Percentiles rank a stretch among this genome's conserved stretches.
These are phyloP conservation scores for Mortierella alpina DNA, from an alignment of 192 early-diverging fungal species.

Conservation along the genomic window DNA sequence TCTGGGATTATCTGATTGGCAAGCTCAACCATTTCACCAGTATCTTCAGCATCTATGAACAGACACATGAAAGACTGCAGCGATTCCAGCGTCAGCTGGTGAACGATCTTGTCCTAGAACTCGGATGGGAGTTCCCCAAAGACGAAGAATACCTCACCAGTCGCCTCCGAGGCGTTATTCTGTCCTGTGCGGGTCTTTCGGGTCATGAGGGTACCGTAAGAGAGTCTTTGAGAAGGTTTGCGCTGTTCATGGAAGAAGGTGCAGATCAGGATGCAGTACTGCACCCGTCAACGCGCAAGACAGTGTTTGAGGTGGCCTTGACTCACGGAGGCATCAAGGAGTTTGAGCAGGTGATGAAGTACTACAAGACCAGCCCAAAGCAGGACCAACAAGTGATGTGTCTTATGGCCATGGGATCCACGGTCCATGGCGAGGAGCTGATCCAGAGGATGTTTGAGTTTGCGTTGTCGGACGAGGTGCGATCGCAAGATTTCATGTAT, in stretches of 20 bases:
- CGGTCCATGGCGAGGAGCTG: conserved; percentile 63
- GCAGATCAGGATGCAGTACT: conserved; percentile 55
- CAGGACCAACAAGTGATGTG: conserved; percentile 62
- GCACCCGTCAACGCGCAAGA: conserved; percentile 68
- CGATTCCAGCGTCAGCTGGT: conserved; percentile 78
- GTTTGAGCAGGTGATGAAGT: conserved; percentile 54
- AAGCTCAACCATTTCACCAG: conserved; percentile 67
- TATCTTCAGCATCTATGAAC: conserved; percentile 73
- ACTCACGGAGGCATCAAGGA: conserved; percentile 54
- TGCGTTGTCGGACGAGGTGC: conserved; percentile 65
- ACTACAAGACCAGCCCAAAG: conserved; percentile 57
- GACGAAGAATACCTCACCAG: conserved; percentile 81
- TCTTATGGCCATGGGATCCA: conserved; percentile 64
- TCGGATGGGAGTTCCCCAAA: conserved; percentile 84
- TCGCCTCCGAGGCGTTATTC: conserved; percentile 74
- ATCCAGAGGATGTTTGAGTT: conserved; percentile 65
- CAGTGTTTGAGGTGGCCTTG: conserved; percentile 72
- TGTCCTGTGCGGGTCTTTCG: conserved; percentile 68
- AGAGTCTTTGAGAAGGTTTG: conserved; percentile 67
- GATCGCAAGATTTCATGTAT: conserved; percentile 68
- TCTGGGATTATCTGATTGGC: conserved; percentile 72
- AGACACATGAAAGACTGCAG: conserved; percentile 68
- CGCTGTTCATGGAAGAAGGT: conserved; percentile 66
- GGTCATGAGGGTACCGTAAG: conserved; percentile 64
- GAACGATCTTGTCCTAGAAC: conserved; percentile 70